phyloP scores from a whole-genome alignment of 225 moss, liverwort and hornwort genomes.

The Pseudoscleropodium purum region DNA sequence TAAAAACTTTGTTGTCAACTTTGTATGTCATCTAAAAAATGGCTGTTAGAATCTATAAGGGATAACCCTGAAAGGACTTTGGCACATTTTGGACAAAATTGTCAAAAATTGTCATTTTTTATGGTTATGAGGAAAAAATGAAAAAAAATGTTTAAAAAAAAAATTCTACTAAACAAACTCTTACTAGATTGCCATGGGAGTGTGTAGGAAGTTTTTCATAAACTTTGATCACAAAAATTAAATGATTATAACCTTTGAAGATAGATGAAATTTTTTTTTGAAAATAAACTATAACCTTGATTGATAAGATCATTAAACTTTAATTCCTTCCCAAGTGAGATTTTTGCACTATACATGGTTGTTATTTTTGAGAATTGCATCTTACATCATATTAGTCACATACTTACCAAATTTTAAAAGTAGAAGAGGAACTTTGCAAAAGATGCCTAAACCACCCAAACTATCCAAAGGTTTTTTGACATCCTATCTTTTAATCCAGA shows the following conservation, averaged over 20 bases:
- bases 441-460: too few species aligned
- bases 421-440: neutral
- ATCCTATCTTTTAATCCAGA: fast-evolving
- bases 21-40: neutral
- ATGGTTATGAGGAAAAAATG: neutral
- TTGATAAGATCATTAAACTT: fast-evolving
- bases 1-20: neutral
- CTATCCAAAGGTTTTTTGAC: fast-evolving
- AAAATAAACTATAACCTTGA: too few species aligned
- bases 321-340: too few species aligned
- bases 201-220: neutral
- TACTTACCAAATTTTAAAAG: neutral
- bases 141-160: neutral
- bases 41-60: neutral
- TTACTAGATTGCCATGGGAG: neutral
- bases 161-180: neutral
- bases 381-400: neutral
- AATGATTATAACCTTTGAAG: neutral
- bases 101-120: neutral
- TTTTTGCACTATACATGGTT: neutral
- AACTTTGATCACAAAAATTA: fast-evolving
- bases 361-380: neutral
- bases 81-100: neutral
- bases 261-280: too few species aligned
- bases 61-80: fast-evolving